Percentiles rank a stretch among this genome's conserved stretches.
Evolutionary conservation across 2,329 filamentous ascomycete genomes (phyloP).

Genomic region (Xylariales sp.): DNA sequence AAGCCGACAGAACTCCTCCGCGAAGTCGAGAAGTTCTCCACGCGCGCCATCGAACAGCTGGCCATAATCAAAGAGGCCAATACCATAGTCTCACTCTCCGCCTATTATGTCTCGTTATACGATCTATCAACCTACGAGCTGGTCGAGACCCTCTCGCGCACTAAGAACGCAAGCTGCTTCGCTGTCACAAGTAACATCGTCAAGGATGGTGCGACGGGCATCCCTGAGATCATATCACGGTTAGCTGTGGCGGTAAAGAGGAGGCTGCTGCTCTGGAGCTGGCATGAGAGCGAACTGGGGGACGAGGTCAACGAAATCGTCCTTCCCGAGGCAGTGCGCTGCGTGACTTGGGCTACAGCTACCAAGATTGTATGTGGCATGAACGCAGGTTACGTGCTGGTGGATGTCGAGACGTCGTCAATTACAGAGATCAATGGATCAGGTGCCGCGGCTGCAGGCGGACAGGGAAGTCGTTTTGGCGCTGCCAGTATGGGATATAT

Average conservation of each 20-base stretch:
- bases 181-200: slow-evolving; percentile 94
- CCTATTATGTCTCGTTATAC: slow-evolving; percentile 83
- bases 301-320: slow-evolving; percentile 11
- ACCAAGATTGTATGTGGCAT: slow-evolving; percentile 85
- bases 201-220: slow-evolving; percentile 78
- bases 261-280: slow-evolving; percentile 85
- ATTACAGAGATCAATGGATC: slow-evolving; percentile 76
- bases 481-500: slow-evolving; percentile 94
- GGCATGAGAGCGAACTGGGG: slow-evolving; percentile 43
- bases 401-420: slow-evolving; percentile 72
- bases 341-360: slow-evolving; percentile 84
- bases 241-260: slow-evolving; percentile 91
- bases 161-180: slow-evolving; percentile 84
- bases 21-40: slow-evolving; percentile 91
- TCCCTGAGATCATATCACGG: slow-evolving; percentile 88
- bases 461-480: slow-evolving; percentile 70
- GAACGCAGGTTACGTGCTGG: slow-evolving; percentile 84
- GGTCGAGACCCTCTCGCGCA: slow-evolving; percentile 73
- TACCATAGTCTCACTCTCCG: slow-evolving; percentile 84
- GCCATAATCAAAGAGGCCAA: slow-evolving; percentile 94
- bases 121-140: slow-evolving; percentile 81
- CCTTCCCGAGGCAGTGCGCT: slow-evolving; percentile 78
- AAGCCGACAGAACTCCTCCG: slow-evolving; percentile 78
- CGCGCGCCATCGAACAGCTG: slow-evolving; percentile 84
- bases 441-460: slow-evolving; percentile 58